A percentile compares a stretch with the other conserved stretches of the same genome.
phyloP scores from a whole-genome alignment of 177 flowering plant genomes.

The Vitis hybrid region DNA sequence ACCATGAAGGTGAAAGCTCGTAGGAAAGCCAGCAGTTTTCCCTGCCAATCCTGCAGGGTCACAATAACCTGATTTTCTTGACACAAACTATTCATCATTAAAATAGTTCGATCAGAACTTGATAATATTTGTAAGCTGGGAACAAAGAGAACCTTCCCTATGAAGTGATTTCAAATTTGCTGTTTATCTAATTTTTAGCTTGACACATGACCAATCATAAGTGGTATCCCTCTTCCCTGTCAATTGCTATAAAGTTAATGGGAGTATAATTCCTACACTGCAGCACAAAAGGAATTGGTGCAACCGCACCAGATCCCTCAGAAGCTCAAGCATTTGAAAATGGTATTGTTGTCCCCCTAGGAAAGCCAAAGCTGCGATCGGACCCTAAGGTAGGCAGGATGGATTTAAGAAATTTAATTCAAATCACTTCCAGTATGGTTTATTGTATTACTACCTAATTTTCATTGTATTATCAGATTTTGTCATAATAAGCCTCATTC shows the following conservation, averaged over 20 bases:
- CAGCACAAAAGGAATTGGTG: slow-evolving; percentile 95
- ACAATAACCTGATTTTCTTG: not conserved
- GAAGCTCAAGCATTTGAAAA: slow-evolving; percentile 57
- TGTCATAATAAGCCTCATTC: not conserved
- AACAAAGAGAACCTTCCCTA: too few species aligned
- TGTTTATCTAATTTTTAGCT: too few species aligned
- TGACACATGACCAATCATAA: too few species aligned
- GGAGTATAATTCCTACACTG: slow-evolving; percentile 12
- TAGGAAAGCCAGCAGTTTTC: not conserved
- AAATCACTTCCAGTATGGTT: not conserved
- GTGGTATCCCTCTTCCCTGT: not conserved
- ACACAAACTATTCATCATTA: not conserved
- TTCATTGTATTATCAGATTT: not conserved
- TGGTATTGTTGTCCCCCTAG: slow-evolving; percentile 77
- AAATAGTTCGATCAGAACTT: too few species aligned
- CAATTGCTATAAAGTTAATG: not conserved
- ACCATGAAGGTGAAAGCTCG: not conserved
- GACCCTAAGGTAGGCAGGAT: slow-evolving; percentile 40
- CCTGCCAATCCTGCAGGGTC: not conserved
- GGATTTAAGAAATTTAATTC: not conserved
- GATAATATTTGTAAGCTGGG: too few species aligned
- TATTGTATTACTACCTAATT: not conserved
- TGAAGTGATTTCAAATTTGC: too few species aligned
- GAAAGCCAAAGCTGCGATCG: slow-evolving; percentile 57
- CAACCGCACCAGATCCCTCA: slow-evolving; percentile 69